Evolutionary conservation across 768 basidiomycete genomes (phyloP).

Genomic region (Coprinopsis sp.): DNA sequence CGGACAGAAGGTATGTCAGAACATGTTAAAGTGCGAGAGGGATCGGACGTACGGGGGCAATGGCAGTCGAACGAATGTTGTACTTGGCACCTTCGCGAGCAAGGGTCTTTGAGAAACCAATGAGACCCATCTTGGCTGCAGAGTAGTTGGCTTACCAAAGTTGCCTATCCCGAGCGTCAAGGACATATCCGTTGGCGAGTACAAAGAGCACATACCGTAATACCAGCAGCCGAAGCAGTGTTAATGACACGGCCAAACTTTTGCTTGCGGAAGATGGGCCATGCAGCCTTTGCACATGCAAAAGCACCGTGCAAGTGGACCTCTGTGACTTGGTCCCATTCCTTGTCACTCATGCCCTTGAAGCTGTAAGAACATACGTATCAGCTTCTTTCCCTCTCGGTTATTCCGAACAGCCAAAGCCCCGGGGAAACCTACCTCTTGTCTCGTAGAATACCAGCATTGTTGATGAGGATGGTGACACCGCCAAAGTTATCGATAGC

Average conservation of each 20-base stretch:
- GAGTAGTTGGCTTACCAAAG: conserved; percentile 97
- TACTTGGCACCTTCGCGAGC: conserved; percentile 92
- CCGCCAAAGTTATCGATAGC: conserved; percentile 83
- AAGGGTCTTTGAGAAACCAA: conserved; percentile 89
- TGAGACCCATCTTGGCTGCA: conserved; percentile 94
- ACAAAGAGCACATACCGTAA: conserved; percentile 61
- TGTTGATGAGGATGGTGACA: conserved; percentile 90
- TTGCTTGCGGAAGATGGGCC: conserved; percentile 93
- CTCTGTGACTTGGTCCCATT: conserved; percentile 84
- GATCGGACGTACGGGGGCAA: conserved; percentile 70
- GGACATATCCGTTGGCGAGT: not conserved
- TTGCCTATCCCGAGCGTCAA: conserved; percentile 50
- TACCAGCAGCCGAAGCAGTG: conserved; percentile 89
- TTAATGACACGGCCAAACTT: conserved; percentile 94
- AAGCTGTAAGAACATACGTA: conserved; percentile 46
- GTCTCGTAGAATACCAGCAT: conserved; percentile 87
- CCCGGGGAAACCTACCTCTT: conserved; percentile 49
- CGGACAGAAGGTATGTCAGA: not conserved
- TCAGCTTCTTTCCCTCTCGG: not conserved
- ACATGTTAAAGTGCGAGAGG: not conserved
- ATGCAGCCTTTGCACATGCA: conserved; percentile 89
- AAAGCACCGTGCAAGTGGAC: conserved; percentile 95
- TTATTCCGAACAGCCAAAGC: conserved; percentile 2
- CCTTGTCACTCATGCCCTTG: conserved; percentile 95
- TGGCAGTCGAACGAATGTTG: conserved; percentile 78